Evolutionary conservation across 1,284 basidiomycete species (phyloP), one percentile per base, ranked within the genome.

Genomic region (Ceratobasidium sp.): DNA sequence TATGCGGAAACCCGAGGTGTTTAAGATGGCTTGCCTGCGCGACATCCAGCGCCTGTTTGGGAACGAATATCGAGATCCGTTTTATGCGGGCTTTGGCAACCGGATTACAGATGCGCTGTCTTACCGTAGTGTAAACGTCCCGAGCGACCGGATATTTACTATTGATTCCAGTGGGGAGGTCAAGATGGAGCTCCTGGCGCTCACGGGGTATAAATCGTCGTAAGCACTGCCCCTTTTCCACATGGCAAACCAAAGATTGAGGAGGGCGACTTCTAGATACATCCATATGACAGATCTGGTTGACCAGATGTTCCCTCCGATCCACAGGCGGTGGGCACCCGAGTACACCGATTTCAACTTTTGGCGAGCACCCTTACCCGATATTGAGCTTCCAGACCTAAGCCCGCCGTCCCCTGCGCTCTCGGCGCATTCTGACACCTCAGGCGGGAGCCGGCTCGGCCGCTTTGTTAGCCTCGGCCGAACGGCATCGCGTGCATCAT

Each of bases 1-100:
- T 79, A 92, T 98, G 91, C 91, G 96, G 48, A 98, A 99, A 83
- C 98, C 98, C 0, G 98, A 99, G 81, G 89, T 99, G 37, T 99
- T 99, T 88, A 99, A 99, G 86, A 99, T 99, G 98, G 97, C 98
- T 1, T 98, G 96, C 83, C 84, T 99, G 77, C 88, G 96, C 48
- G 98, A 99, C 82, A 98, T 99, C 74, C 95, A 96, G 79, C 87
- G 96, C 34, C 83, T 99, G 8, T 99, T 98, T 80, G 93, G 94
- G 8, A 87, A 88, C 29, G 85, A 86, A 39, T 83, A 86, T 7
- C 86, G 88, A 75, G 90, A 90, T 75, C 93, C 94, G 0, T 99
- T 99, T 84, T 99, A 97, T 81, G 95, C 96, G 56, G 98, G 98
- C 1, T 99, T 99, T 81, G 98, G 98, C 2, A 99, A 99, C 81